phyloP scores from a whole-genome alignment of 2,329 filamentous ascomycete genomes.

The Lasiodiplodia sp. region DNA sequence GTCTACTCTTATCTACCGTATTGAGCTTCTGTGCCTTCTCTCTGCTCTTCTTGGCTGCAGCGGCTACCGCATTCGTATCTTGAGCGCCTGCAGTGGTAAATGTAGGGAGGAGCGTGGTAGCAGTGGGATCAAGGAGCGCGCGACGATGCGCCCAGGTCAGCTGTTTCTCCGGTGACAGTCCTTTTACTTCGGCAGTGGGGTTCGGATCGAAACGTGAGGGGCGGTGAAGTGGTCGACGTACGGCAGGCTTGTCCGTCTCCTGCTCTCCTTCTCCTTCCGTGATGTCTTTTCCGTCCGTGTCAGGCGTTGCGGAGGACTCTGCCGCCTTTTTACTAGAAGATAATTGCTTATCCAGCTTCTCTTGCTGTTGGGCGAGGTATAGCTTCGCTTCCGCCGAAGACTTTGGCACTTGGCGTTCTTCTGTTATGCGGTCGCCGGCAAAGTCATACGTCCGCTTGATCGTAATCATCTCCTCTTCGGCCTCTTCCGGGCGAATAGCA shows the following conservation, averaged over 20 bases:
- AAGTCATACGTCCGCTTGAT: slow-evolving; percentile 79
- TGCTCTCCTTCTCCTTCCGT: background rate
- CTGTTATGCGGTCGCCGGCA: slow-evolving; percentile 73
- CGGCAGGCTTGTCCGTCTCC: slow-evolving; percentile 27
- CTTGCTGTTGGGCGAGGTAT: slow-evolving; percentile 53
- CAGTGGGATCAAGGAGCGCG: slow-evolving; percentile 10
- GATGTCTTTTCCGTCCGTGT: background rate
- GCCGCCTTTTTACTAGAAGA: slow-evolving; percentile 40
- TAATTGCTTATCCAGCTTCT: slow-evolving; percentile 29
- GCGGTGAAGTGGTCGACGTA: slow-evolving; percentile 53
- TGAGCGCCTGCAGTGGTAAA: slow-evolving; percentile 39
- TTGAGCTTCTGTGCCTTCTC: slow-evolving; percentile 66
- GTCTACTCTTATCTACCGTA: slow-evolving; percentile 69
- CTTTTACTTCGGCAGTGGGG: slow-evolving; percentile 55
- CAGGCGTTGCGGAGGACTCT: slow-evolving; percentile 44
- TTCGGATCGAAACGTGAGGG: slow-evolving; percentile 60
- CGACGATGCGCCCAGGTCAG: slow-evolving; percentile 46
- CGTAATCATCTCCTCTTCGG: slow-evolving; percentile 57
- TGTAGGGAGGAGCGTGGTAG: background rate
- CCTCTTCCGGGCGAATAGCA: slow-evolving; percentile 28
- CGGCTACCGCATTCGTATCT: slow-evolving; percentile 39
- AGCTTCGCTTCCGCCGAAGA: slow-evolving; percentile 63
- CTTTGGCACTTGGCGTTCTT: slow-evolving; percentile 72
- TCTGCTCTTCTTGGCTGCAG: slow-evolving; percentile 33
- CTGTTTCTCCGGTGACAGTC: slow-evolving; percentile 53